Conservation (phyloP, 352 stramenopile species). For the Pythium graminicola region DNA sequence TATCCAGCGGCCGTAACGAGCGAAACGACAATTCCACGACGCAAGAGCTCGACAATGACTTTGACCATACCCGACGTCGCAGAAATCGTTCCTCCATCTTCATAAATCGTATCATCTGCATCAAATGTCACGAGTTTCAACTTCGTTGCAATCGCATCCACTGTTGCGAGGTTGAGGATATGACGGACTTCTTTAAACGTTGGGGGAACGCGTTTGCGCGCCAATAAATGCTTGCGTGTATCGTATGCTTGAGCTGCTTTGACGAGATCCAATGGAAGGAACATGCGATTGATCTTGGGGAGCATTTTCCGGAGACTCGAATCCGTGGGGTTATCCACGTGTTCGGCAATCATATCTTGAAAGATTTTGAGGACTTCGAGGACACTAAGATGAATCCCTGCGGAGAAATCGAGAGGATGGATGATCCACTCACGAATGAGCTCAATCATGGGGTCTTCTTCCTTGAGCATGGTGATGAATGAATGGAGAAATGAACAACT, state of each 20-base stretch:
- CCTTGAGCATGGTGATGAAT: slow-evolving; percentile 74
- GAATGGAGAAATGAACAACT: too few relatives aligned
- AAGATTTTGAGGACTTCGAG: slow-evolving; percentile 67
- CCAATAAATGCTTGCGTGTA: slow-evolving; percentile 56
- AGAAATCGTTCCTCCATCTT: slow-evolving; percentile 70
- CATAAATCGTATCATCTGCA: slow-evolving; percentile 84
- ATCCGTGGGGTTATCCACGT: slow-evolving; percentile 33
- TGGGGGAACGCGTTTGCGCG: slow-evolving; percentile 70
- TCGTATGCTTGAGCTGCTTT: slow-evolving; percentile 67
- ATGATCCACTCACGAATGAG: slow-evolving; percentile 84
- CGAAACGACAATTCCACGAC: slow-evolving; percentile 66
- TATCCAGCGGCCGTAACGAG: slow-evolving; percentile 81
- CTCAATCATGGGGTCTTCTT: slow-evolving; percentile 83
- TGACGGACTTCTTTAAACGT: slow-evolving; percentile 85
- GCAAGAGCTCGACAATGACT: slow-evolving; percentile 63
- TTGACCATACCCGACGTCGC: slow-evolving; percentile 60
- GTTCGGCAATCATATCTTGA: slow-evolving; percentile 70
- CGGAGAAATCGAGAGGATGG: slow-evolving; percentile 47
- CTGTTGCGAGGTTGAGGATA: slow-evolving; percentile 75
- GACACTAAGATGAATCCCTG: slow-evolving; percentile 53
- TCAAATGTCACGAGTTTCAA: slow-evolving; percentile 84
- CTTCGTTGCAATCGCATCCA: slow-evolving; percentile 60
- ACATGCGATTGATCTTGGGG: slow-evolving; percentile 57
- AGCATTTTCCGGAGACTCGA: slow-evolving; percentile 60
- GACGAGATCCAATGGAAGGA: slow-evolving; percentile 64